Base-by-base conservation (phyloP, 805 yeast genomes). In the Candida namnaoensis region DNA sequence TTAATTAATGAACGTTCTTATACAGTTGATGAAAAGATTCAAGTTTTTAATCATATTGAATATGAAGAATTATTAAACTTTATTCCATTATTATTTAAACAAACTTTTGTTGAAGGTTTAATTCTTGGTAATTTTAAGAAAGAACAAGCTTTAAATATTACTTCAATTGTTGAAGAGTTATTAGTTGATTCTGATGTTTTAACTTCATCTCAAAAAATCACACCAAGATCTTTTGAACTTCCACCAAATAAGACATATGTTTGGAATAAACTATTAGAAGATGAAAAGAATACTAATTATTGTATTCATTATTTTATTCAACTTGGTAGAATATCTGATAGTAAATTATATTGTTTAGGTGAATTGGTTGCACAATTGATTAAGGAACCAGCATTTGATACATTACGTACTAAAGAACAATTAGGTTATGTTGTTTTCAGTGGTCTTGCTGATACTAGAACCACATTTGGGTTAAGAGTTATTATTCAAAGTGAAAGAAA, bases 351-450 rank as follows among this genome's bases (percentile, higher is more conserved):
- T 37, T 73, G 80, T 1, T 54, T 74, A 41, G 70, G 83, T 11
- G 87, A 82, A 39, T 62, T 91, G 40, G 61, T 87, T 38, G 75
- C 83, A 0, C 91, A 85, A 46, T 72, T 88, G 47, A 66, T 83
- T 39, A 78, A 75, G 49, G 97, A 91, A 57, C 97, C 96, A 5
- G 84, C 91, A 44, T 93, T 91, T 62, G 82, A 87, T 55, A 84
- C 84, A 47, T 71, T 91, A 44, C 76, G 99, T 61, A 91, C 99
- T 7, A 82, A 87, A 52, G 98, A 91, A 64, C 98, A 93, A 61
- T 71, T 91, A 30, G 99, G 99, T 2, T 91, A 91, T 54, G 88
- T 91, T 47, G 99, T 91, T 0, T 88, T 87, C 56, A 79, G 93
- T 36, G 85, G 95, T 0, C 65, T 74, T 25, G 68, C 82, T 46